Evolutionary conservation across 2,329 filamentous ascomycete species (phyloP), one percentile per base, ranked within the genome.

Genomic region (Xylaria sp.): DNA sequence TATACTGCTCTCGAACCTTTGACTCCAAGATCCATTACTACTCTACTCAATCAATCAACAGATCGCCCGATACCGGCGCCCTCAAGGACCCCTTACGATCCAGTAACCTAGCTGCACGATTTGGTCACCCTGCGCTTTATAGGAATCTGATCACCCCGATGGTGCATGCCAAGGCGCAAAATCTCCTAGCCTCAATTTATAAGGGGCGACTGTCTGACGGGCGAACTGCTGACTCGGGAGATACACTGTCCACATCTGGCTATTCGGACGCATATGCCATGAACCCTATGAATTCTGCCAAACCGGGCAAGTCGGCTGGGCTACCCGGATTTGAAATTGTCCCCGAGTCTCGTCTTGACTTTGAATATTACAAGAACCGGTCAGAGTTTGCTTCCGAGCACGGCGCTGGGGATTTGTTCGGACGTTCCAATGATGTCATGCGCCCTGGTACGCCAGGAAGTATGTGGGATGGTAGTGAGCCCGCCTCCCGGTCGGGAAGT

Each of bases 281-380:
- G 81, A 91, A 95, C 75, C 82, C 87, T n/a, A 97, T 98, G 94
- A 84, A 82, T 67, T 77, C 81, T 2, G 81, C 82, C 23, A 83
- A 81, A 65, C 82, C 84, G 1, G 86, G 86, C 48, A 85, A 85
- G 76, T 72, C 74, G 4, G 81, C 77, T 56, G 71, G 75, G 13
- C 75, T 91, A 5, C 89, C 91, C 0, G 93, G 93, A 0, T 97
- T 97, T 79, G 95, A 98, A 80, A 89, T 97, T 66, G 94, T 98
- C 0, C 90, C 92, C 0, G 95, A 98, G 75, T 87, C 87, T 63
- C 89, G 93, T 57, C 90, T 97, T 79, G 94, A 97, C 78, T 97
- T 97, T 77, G 90, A 93, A 68, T 95, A 93, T 81, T 98, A 90
- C 85, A 97, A 97, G 80, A 91, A 97, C 79, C 87, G 93, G 1